Evolutionary conservation across 805 yeast genomes (phyloP), one percentile per base, ranked within the genome.

Genomic region (Wickerhamomyces sydowiorum): DNA sequence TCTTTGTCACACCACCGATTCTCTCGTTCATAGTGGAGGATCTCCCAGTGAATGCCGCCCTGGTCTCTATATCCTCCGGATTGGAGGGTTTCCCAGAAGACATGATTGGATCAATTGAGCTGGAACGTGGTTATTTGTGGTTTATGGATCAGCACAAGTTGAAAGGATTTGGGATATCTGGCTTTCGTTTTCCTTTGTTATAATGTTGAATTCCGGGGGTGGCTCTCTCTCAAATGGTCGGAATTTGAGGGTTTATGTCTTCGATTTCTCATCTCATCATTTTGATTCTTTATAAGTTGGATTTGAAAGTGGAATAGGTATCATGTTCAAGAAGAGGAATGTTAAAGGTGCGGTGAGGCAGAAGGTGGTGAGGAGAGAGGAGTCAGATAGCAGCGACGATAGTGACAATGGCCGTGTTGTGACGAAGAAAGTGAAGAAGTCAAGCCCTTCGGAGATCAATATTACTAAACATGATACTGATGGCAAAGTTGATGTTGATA

Each of bases 11-110:
- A n/a, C 56, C 56, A 1, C 58, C 59, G 29, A 55, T 47, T 32
- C 57, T 42, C 12, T 50, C 53, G 1, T 37, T 36, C 1, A 42
- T 34, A 1, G 46, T 32, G 4, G 54, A 41, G 10, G 67, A 56
- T 38, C 64, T 54, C 6, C 70, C 69, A 0, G 72, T 64, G 52
- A 70, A 68, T 22, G 62, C 62, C 1, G 74, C 74, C 20, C 65
- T 49, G 6, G 69, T 49, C 37, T 60, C 64, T 9, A 61, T 60
- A 6, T 55, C 51, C 33, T 64, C 70, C 18, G 28, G 17, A n/a
- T 29, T 23, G 4, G 32, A 4, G 20, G 15, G 32, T n/a, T 12
- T 20, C 12, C 23, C 35, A 19, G 35, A 9, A 19, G 35, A 32
- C 35, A 32, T 32, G 13, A 14, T 17, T 25, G n/a, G n/a, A n/a